Evolutionary conservation across 306 rosid genomes (phyloP).

Genomic region (Quercus ilex): DNA sequence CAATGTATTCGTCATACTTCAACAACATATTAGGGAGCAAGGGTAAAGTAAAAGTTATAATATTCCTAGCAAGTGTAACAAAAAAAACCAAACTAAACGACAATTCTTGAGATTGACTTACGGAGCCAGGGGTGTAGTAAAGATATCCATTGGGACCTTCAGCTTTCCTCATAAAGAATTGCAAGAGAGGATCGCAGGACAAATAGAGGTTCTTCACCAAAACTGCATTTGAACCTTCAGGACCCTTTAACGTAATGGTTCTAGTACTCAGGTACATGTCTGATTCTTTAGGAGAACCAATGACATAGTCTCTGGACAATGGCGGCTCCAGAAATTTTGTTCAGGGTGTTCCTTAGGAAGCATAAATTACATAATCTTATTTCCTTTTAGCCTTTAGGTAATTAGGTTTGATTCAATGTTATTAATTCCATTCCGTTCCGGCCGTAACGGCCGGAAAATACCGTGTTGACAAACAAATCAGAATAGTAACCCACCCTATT

Average conservation of each 20-base stretch:
- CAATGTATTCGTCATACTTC: neutral
- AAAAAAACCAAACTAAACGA: neutral
- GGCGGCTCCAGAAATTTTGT: too few species aligned
- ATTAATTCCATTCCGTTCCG: too few species aligned
- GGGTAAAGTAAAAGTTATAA: neutral
- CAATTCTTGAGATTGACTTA: neutral
- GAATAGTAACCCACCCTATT: too few species aligned
- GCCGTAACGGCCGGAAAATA: too few species aligned
- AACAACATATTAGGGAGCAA: too few species aligned
- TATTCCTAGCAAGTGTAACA: neutral
- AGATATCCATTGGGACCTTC: neutral
- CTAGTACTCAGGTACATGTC: constrained; percentile 29
- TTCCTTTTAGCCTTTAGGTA: too few species aligned
- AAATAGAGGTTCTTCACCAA: constrained; percentile 58
- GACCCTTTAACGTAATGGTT: constrained; percentile 34
- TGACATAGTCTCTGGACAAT: constrained; percentile 16
- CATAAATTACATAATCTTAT: too few species aligned
- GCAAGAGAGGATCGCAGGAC: constrained; percentile 67
- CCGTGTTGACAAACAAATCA: too few species aligned
- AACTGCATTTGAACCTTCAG: constrained; percentile 30
- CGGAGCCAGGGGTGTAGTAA: constrained; percentile 41
- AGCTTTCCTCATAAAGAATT: constrained; percentile 9
- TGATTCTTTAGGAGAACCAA: constrained; percentile 36
- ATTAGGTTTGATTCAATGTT: too few species aligned
- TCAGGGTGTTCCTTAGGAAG: too few species aligned